Base-by-base conservation (phyloP, 2,329 filamentous ascomycete genomes). In the Colletotrichum godetiae region DNA sequence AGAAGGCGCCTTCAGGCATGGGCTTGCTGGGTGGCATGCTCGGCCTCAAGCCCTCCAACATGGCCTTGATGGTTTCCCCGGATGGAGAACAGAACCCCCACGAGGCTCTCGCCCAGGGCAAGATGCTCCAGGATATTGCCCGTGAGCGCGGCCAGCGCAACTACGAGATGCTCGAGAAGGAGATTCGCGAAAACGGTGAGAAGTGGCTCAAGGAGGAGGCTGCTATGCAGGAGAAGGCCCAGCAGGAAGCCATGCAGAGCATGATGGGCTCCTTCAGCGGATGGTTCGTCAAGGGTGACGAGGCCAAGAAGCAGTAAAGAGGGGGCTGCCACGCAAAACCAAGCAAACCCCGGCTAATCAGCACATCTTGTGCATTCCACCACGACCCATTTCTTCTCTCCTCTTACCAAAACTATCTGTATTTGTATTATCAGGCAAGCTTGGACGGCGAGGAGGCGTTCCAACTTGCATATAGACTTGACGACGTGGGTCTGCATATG, bases 131-230 rank as follows among this genome's bases (percentile, higher is more conserved):
- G 84, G 97, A 99, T 80, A 92, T 97, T 82, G 95, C 97, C 63
- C 92, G 97, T 62, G 97, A 99, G 85, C 90, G 95, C 62, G 97
- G 97, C 42, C 94, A 95, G 85, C 92, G 93, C 82, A 93, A 95
- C 83, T 99, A 98, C 84, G 91, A 97, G 86, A 85, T 92, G 77
- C 89, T 98, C 75, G 96, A 98, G 83, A 92, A 92, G 84, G 93
- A 98, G 85, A 97, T 99, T 78, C 90, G 93, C 59, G 93, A 97
- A 83, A 97, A 98, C 81, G 97, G 95, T 65, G 95, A 96, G 82
- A 95, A 96, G 85, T 98, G 95, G 94, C 88, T 99, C 77, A 95
- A 95, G 87, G 96, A 98, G 83, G 95, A 98, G 88, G 93, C 94
- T 56, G 92, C 92, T 61, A 90, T 94, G 81, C 93, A 95, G 86